Base-by-base conservation (phyloP, 352 stramenopile genomes). In the Pythium myriotylum region DNA sequence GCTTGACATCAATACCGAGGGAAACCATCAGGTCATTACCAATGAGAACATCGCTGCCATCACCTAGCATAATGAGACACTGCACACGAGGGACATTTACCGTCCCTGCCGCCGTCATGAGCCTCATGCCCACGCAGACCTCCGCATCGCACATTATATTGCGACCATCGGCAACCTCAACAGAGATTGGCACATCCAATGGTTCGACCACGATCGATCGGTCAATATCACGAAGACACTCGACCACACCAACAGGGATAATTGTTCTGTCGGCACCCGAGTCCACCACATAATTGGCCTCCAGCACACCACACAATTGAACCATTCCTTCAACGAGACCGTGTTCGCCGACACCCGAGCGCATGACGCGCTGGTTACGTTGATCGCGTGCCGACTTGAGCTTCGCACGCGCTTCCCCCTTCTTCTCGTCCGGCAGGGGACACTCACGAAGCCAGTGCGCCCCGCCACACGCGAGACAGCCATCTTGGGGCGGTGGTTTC, bases 1-100 rank as follows among this genome's bases (percentile, higher is more conserved):
- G 27, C 8, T 55, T 29, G 2, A 55, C 48, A n/a, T 55, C 29
- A 29, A 55, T 55, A 7, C 48, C 48, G 9, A 55, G 26, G 3
- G 27, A 55, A 4, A 22, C 14, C 48, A 55, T 42, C 29, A 29
- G 14, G 3, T 55, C 48, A 17, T 43, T 43, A 26, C 48, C 48
- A 17, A 55, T n/a, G 14, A 52, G 45, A 37, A 52, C n/a, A 23
- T 49, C 42, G 13, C 5, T 19, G 42, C 42, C 42, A 49, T 26
- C 42, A 23, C 42, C 42, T 29, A 19, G 42, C 42, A 49, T 49
- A 13, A 27, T 19, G 3, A 49, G 39, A 45, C 39, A 45, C 14
- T 22, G 4, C 5, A 45, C 4, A 16, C n/a, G 4, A 7, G 14
- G 39, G 13, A 45, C 39, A 14, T 45, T 45, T 8, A 45, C 39